Evolutionary conservation across 2,329 filamentous ascomycete species (phyloP), one percentile per base, ranked within the genome.

Genomic region (Botrytis paeoniae): DNA sequence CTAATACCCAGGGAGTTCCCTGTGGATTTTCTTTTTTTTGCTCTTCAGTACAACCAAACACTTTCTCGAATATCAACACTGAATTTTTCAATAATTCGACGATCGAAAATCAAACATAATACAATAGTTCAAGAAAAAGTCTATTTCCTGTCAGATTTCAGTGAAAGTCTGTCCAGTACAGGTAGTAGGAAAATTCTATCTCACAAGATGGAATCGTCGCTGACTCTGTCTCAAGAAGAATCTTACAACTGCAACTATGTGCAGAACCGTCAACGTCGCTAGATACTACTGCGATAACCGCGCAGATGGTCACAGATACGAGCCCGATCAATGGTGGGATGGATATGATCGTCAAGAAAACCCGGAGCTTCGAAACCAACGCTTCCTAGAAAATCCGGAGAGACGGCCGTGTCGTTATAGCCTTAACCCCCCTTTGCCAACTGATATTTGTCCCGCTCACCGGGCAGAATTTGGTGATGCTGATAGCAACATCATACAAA

Each of bases 351-450:
- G 12, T 1, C 32, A 60, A 1, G 4, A 0, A 1, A 12, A 60
- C 4, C 48, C 48, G 5, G 20, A 2, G 1, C 48, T 54, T 54
- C 57, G 20, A 60, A 22, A 60, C 32, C 9, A 1, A 60, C 4
- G 1, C 2, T 60, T 7, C 57, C 20, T 22, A 60, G 57, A 60
- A 60, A 12, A 0, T 0, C 3, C 2, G 4, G 0, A 12, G 18
- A 0, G 0, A 25, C 18, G 0, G 8, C 57, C 32, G 4, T 60
- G 57, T 22, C 4, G 0, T 12, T 3, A 0, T 12, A 60, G 3
- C 3, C 20, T 10, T 9, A 60, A 35, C 2, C 20, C 32, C 6
- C 32, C 20, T 60, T 35, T 37, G 20, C 29, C 32, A 12, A 0
- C 12, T 22, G 32, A 60, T 7, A 3, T 60, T 37, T 60, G 57